Base-by-base conservation (phyloP, 805 yeast genomes). In the Suhomyces faveliae region DNA sequence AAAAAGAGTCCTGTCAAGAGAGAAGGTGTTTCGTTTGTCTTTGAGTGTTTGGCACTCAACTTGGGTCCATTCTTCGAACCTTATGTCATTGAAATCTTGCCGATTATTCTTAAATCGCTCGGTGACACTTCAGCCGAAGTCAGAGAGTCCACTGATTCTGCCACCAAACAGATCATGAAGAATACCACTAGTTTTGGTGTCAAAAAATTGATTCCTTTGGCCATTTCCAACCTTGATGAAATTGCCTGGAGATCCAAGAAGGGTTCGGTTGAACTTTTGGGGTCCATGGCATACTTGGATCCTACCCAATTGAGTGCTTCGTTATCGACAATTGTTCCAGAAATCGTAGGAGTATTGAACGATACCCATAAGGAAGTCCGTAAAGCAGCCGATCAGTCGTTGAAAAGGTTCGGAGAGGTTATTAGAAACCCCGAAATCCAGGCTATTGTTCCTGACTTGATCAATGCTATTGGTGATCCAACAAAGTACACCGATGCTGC, bases 331-430 rank as follows among this genome's bases (percentile, higher is more conserved):
- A 92, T 94, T 70, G 89, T 94, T 51, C 99, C 99, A 1, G 96
- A 92, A 62, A 90, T 94, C 68, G 99, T 92, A 48, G 91, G 94
- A 53, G 96, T 91, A 21, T 74, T 94, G 61, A 90, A 87, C 60
- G 99, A 94, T 60, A 82, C 97, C 0, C 99, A 94, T 67, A 92
- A 92, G 62, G 99, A 94, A 62, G 99, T 94, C 17, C 79, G 99
- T 51, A 89, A 87, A 55, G 95, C 99, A 1, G 99, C 97, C 1
- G 96, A 89, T 62, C 83, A 79, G 56, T 80, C 97, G 1, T 75
- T 94, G 67, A 87, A 89, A 62, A 77, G 90, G 60, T 94, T 94
- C 62, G 99, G 99, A 61, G 97, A 92, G 52, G 99, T 94, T 51
- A 94, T 94, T 55, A 79, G 96, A 66, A 94, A 94, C 63, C 99